Conservation (phyloP, 768 basidiomycete genomes). For the Amanita phalloides region DNA sequence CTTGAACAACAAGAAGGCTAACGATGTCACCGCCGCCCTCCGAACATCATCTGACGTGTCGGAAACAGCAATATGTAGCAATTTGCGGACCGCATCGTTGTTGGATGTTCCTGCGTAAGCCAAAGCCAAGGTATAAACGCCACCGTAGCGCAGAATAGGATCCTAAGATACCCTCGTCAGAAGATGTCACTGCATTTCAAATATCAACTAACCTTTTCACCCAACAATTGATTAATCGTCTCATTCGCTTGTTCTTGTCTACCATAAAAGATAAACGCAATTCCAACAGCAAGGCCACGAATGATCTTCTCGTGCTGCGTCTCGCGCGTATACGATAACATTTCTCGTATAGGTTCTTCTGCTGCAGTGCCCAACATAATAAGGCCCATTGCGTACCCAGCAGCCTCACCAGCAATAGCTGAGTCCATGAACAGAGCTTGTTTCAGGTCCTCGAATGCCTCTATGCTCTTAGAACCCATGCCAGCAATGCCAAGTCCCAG, state of each 20-base stretch:
- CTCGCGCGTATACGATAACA: slow-evolving; percentile 92
- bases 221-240: slow-evolving; percentile 66
- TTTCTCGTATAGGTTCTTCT: slow-evolving; percentile 74
- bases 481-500: slow-evolving; percentile 93
- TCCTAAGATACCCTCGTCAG: slow-evolving; percentile 42
- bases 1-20: slow-evolving; percentile 96
- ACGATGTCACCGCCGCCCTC: slow-evolving; percentile 88
- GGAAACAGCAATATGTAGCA: slow-evolving; percentile 94
- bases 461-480: slow-evolving; percentile 84
- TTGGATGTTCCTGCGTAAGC: slow-evolving; percentile 96
- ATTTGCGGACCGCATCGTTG: slow-evolving; percentile 83
- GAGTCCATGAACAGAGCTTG: slow-evolving; percentile 86
- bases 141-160: slow-evolving; percentile 93
- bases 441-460: slow-evolving; percentile 89
- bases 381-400: slow-evolving; percentile 96
- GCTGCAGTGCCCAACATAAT: slow-evolving; percentile 95
- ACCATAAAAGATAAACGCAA: slow-evolving; percentile 89
- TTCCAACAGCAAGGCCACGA: slow-evolving; percentile 85
- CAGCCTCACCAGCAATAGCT: slow-evolving; percentile 91
- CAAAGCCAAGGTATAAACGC: slow-evolving; percentile 91
- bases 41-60: slow-evolving; percentile 98
- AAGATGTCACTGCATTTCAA: background rate
- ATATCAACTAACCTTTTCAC: slow-evolving; percentile 61
- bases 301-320: slow-evolving; percentile 99
- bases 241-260: slow-evolving; percentile 86